Percentiles rank a stretch among this genome's conserved stretches.
These are phyloP conservation scores for Xenoacremonium recifei DNA, from an alignment of 2,329 filamentous ascomycete genomes.

Conservation along the genomic window DNA sequence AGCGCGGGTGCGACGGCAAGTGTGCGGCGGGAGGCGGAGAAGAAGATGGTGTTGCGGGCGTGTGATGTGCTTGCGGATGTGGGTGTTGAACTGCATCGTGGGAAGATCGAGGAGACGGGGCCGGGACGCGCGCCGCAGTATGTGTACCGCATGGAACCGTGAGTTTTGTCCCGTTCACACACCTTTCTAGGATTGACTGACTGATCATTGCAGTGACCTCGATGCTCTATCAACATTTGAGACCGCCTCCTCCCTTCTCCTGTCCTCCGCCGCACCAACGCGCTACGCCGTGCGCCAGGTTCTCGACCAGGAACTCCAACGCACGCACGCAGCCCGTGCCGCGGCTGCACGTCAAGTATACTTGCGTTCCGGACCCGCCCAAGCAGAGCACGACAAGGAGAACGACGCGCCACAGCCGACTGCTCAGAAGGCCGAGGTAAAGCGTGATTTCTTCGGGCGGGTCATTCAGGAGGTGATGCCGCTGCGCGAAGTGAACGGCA, in stretches of 20 bases:
- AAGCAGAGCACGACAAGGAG: constrained; percentile 14
- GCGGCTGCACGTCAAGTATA: constrained; percentile 64
- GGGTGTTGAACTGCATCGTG: constrained; percentile 77
- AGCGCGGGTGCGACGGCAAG: constrained; percentile 70
- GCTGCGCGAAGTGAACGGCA: constrained; percentile 25
- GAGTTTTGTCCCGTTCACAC: too few species aligned
- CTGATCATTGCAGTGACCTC: constrained; percentile 50
- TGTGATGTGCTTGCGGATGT: constrained; percentile 81
- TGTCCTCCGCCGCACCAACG: constrained; percentile 65
- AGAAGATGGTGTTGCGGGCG: constrained; percentile 74
- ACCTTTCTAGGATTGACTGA: too few species aligned
- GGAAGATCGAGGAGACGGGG: constrained; percentile 71
- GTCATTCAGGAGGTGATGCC: constrained; percentile 51
- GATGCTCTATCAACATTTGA: constrained; percentile 76
- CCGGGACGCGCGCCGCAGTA: constrained; percentile 63
- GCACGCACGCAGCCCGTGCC: constrained; percentile 66
- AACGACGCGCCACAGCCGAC: constrained; percentile 32
- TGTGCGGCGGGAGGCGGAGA: constrained; percentile 84
- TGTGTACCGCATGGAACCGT: constrained; percentile 95
- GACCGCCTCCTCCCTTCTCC: constrained; percentile 57
- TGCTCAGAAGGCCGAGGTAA: constrained; percentile 43
- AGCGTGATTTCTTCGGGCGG: constrained; percentile 84
- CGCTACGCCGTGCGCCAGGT: constrained; percentile 94
- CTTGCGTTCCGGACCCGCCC: constrained; percentile 53
- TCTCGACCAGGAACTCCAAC: constrained; percentile 83